Percentiles rank a stretch among this genome's conserved stretches.
Evolutionary conservation across 2,329 filamentous ascomycete species (phyloP).

Genomic region (Neoscytalidium dimidiatum): DNA sequence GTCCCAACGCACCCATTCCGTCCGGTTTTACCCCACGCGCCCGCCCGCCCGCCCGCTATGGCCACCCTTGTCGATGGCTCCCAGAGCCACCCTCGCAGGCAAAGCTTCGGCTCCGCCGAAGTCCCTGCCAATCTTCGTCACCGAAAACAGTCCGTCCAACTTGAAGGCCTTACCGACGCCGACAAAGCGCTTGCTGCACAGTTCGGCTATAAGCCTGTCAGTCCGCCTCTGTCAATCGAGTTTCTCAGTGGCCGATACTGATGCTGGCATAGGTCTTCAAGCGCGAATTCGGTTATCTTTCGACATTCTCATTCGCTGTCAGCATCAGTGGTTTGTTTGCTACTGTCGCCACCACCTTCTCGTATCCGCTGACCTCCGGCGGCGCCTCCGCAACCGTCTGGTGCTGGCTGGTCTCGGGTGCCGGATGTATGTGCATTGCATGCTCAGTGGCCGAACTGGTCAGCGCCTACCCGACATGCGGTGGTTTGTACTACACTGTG

Average conservation of each 20-base stretch:
- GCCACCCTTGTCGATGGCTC: background rate
- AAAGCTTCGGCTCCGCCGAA: background rate
- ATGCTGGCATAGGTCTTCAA: conserved; percentile 52
- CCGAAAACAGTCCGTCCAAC: background rate
- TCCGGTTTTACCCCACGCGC: background rate
- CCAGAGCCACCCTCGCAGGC: background rate
- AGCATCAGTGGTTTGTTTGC: conserved; percentile 59
- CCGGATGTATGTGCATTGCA: conserved; percentile 59
- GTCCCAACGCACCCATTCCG: background rate
- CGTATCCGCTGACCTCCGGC: conserved; percentile 55
- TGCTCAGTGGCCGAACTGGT: conserved; percentile 58
- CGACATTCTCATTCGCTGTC: conserved; percentile 63
- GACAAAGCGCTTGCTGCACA: conserved; percentile 12
- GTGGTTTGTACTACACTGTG: conserved; percentile 58
- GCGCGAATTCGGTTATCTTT: conserved; percentile 60
- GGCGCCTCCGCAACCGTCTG: conserved; percentile 58
- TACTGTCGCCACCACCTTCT: conserved; percentile 58
- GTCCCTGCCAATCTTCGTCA: background rate
- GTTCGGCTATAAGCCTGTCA: conserved; percentile 15
- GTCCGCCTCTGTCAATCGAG: background rate
- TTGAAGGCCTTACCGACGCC: conserved; percentile 8
- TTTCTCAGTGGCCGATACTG: background rate
- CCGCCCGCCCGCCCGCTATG: background rate
- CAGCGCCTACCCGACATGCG: conserved; percentile 60
- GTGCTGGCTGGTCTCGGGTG: conserved; percentile 61